A percentile compares a stretch with the other conserved stretches of the same genome.
phyloP scores from a whole-genome alignment of 1,139 yeast genomes.

The Yamadazyma dushanensis region DNA sequence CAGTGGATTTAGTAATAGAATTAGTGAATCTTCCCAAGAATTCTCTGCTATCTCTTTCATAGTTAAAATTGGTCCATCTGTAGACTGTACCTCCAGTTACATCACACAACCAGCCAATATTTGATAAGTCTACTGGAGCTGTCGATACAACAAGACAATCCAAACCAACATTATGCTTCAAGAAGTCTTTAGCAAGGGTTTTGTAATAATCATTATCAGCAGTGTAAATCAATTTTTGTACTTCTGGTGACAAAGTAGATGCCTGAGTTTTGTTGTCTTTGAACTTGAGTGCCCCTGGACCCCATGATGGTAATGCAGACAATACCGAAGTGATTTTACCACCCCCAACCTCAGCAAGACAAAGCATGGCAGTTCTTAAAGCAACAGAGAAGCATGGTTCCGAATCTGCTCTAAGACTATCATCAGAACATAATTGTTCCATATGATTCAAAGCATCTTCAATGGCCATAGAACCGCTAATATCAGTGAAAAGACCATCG shows the following conservation, averaged over 20 bases:
- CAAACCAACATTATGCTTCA: constrained; percentile 65
- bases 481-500: constrained; percentile 80
- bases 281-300: constrained; percentile 73
- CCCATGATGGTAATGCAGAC: constrained; percentile 74
- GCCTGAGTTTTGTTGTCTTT: constrained; percentile 46
- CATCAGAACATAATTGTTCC: constrained; percentile 45
- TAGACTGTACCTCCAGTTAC: constrained; percentile 72
- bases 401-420: constrained; percentile 42
- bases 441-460: constrained; percentile 67
- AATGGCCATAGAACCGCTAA: constrained; percentile 63
- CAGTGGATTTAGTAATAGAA: constrained; percentile 49
- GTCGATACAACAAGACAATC: constrained; percentile 74
- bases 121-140: constrained; percentile 70
- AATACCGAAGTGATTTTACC: constrained; percentile 78
- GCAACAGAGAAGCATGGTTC: constrained; percentile 86
- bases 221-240: constrained; percentile 54
- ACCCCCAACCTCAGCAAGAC: constrained; percentile 65
- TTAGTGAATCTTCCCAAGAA: constrained; percentile 60
- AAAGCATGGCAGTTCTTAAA: constrained; percentile 62
- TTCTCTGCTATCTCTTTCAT: constrained; percentile 69
- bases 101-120: constrained; percentile 65
- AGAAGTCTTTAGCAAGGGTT: constrained; percentile 57
- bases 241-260: constrained; percentile 40
- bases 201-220: constrained; percentile 67
- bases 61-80: constrained; percentile 66